phyloP scores from a whole-genome alignment of 169 alveolate genomes.

The Amoebophrya sp. region DNA sequence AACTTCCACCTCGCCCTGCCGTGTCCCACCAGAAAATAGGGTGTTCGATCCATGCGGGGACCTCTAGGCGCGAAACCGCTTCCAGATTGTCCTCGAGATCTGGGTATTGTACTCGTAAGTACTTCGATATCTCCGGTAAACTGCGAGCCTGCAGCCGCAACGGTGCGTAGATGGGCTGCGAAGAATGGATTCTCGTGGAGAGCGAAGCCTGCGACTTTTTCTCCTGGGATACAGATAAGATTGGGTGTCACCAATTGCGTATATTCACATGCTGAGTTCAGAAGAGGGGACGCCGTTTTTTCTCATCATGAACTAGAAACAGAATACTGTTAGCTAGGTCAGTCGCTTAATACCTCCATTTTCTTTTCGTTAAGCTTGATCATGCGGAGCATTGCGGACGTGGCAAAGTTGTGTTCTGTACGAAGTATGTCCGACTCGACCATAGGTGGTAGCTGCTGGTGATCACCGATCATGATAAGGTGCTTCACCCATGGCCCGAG shows the following conservation, averaged over 20 bases:
- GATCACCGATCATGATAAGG: neutral
- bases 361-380: neutral
- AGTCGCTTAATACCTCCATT: too few species aligned
- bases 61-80: neutral
- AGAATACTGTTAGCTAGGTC: too few species aligned
- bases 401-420: neutral
- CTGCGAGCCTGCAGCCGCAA: neutral
- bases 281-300: too few species aligned
- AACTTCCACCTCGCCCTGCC: neutral
- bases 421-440: neutral
- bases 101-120: neutral
- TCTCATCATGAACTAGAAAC: too few species aligned
- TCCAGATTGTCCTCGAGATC: neutral
- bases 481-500: conserved; percentile 2
- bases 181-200: neutral
- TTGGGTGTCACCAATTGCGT: too few species aligned
- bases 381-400: neutral
- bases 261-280: too few species aligned
- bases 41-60: neutral
- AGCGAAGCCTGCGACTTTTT: too few species aligned
- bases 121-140: neutral
- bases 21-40: neutral
- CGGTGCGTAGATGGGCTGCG: neutral
- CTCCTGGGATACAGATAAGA: too few species aligned
- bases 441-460: neutral